Evolutionary conservation across 345 rosid genomes (phyloP).

Genomic region (Aurinia saxatilis): DNA sequence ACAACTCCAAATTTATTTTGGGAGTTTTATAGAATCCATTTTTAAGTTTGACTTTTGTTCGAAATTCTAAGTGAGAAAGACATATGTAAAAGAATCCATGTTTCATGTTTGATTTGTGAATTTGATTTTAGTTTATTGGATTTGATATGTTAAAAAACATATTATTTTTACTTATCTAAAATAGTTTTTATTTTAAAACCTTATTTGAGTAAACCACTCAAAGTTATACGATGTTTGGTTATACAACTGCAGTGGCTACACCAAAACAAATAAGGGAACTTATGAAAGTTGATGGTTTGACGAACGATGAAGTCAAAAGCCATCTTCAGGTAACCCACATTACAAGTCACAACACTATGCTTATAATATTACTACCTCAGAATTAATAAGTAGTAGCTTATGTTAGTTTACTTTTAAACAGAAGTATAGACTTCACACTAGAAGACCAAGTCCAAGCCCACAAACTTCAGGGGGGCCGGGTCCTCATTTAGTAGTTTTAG

Average conservation of each 20-base stretch:
- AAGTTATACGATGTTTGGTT: not conserved
- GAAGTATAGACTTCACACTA: slow-evolving; percentile 97
- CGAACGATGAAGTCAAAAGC: slow-evolving; percentile 99
- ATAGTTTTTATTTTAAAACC: not conserved
- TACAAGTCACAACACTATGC: slow-evolving; percentile 13
- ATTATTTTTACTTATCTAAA: not conserved
- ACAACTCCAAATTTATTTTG: not conserved
- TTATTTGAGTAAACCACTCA: too few species aligned
- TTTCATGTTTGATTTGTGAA: not conserved
- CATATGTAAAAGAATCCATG: not conserved
- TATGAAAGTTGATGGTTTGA: slow-evolving; percentile 99
- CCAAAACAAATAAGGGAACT: slow-evolving; percentile 97
- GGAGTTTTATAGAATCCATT: not conserved
- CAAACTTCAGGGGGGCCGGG: slow-evolving; percentile 52
- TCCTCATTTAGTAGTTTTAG: slow-evolving; percentile 77
- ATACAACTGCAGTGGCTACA: slow-evolving; percentile 62
- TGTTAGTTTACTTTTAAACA: slow-evolving; percentile 29
- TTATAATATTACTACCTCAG: not conserved
- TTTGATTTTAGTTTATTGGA: not conserved
- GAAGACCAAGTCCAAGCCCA: slow-evolving; percentile 93
- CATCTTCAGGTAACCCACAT: slow-evolving; percentile 78
- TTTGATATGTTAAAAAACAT: not conserved
- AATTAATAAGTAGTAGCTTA: too few species aligned
- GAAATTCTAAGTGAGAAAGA: not conserved
- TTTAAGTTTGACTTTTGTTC: not conserved